Percentiles rank a stretch among this genome's conserved stretches.
Evolutionary conservation across 768 basidiomycete species (phyloP).

Genomic region (Tylopilus sp.): DNA sequence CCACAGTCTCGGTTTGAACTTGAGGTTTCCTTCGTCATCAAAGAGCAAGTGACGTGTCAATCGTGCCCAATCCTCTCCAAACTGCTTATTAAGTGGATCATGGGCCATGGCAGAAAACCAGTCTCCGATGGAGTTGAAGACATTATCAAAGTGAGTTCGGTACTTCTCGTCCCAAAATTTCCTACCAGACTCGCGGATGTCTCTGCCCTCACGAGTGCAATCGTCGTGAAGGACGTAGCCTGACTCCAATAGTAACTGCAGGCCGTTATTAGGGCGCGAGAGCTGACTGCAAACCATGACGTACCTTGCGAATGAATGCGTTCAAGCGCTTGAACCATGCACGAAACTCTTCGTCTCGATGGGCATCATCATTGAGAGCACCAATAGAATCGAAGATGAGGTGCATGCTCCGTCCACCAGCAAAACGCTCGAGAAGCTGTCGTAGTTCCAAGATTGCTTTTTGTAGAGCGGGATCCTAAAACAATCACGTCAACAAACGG

Average conservation of each 20-base stretch:
- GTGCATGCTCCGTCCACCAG: slow-evolving; percentile 66
- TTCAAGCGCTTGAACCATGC: slow-evolving; percentile 69
- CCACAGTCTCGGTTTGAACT: slow-evolving; percentile 89
- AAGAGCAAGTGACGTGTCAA: slow-evolving; percentile 84
- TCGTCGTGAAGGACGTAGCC: slow-evolving; percentile 84
- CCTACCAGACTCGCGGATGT: slow-evolving; percentile 68
- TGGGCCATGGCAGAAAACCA: slow-evolving; percentile 87
- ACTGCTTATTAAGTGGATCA: slow-evolving; percentile 76
- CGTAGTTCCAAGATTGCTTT: slow-evolving; percentile 62
- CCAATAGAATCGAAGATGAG: slow-evolving; percentile 67
- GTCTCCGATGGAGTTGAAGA: slow-evolving; percentile 65
- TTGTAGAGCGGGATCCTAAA: slow-evolving; percentile 54
- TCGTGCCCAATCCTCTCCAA: slow-evolving; percentile 80
- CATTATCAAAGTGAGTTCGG: slow-evolving; percentile 71
- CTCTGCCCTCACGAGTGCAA: slow-evolving; percentile 59
- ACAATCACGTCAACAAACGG: slow-evolving; percentile 15
- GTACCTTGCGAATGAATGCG: slow-evolving; percentile 61
- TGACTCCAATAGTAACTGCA: slow-evolving; percentile 66
- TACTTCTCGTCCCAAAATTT: slow-evolving; percentile 76
- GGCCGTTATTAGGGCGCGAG: background rate
- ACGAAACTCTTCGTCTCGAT: slow-evolving; percentile 69
- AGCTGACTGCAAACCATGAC: slow-evolving; percentile 1
- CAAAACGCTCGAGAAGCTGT: slow-evolving; percentile 87
- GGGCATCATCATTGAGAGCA: slow-evolving; percentile 69
- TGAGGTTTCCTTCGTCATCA: slow-evolving; percentile 68